Conservation (phyloP, 371 early-diverging fungal species). For the Rhizomucor pusillus region DNA sequence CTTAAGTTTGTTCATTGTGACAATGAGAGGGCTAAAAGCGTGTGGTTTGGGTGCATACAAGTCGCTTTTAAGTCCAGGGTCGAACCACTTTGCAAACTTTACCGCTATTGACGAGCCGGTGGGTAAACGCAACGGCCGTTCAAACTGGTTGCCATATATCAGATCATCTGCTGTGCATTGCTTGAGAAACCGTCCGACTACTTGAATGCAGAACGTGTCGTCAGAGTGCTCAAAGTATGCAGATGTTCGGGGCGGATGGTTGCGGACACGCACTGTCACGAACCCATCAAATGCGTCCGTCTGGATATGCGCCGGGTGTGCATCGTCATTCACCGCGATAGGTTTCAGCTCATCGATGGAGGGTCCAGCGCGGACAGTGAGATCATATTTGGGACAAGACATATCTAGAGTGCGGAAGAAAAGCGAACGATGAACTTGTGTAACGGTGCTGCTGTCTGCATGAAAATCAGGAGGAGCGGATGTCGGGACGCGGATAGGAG, state of each 20-base stretch:
- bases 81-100: slow-evolving; percentile 75
- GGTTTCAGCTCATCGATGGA: slow-evolving; percentile 49
- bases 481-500: too few relatives aligned
- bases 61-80: slow-evolving; percentile 76
- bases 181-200: slow-evolving; percentile 65
- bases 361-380: slow-evolving; percentile 57
- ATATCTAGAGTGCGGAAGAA: background rate
- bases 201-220: slow-evolving; percentile 68
- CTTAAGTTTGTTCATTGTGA: slow-evolving; percentile 71
- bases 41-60: slow-evolving; percentile 72
- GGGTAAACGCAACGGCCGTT: slow-evolving; percentile 65
- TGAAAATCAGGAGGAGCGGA: too few relatives aligned
- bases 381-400: background rate
- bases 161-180: slow-evolving; percentile 58
- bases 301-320: slow-evolving; percentile 60
- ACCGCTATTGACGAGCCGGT: slow-evolving; percentile 71
- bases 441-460: background rate
- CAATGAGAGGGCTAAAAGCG: slow-evolving; percentile 71
- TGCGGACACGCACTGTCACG: slow-evolving; percentile 65
- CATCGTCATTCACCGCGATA: slow-evolving; percentile 68
- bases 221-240: slow-evolving; percentile 52
- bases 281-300: slow-evolving; percentile 65
- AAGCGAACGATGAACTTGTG: background rate
- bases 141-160: slow-evolving; percentile 80
- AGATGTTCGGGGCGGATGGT: slow-evolving; percentile 45